Conservation (phyloP, 441 rosid species). For the Erodium moschatum region DNA sequence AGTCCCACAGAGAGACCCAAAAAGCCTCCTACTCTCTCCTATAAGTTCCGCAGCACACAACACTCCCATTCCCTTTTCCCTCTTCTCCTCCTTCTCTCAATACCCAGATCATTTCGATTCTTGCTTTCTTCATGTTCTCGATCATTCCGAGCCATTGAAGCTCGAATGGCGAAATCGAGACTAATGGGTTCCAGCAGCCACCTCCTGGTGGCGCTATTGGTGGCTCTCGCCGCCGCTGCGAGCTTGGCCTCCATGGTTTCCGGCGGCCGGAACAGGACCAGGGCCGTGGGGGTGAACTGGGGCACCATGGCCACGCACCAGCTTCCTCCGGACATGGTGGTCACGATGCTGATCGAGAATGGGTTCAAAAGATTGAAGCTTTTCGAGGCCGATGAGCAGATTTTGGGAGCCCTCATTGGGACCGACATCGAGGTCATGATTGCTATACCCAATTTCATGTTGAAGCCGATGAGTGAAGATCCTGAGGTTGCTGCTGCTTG, state of each 20-base stretch:
- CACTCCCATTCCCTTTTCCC: slow-evolving; percentile 17
- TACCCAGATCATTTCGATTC: neutral
- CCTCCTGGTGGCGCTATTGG: too few species aligned
- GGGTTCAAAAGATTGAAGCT: slow-evolving; percentile 41
- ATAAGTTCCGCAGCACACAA: slow-evolving; percentile 15
- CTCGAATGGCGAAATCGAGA: slow-evolving; percentile 24
- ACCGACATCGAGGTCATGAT: slow-evolving; percentile 49
- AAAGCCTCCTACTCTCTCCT: neutral
- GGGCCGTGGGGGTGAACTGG: slow-evolving; percentile 48
- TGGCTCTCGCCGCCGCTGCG: too few species aligned
- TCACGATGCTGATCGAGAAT: slow-evolving; percentile 40
- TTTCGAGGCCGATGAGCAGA: slow-evolving; percentile 44
- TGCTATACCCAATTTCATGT: slow-evolving; percentile 46
- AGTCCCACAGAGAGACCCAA: neutral
- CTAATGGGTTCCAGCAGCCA: too few species aligned
- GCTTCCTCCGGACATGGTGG: slow-evolving; percentile 42
- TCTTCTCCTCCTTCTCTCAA: slow-evolving; percentile 12
- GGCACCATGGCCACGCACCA: slow-evolving; percentile 46
- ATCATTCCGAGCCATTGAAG: slow-evolving; percentile 13
- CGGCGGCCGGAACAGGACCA: neutral
- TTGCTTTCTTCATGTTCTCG: slow-evolving; percentile 18
- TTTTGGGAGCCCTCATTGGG: slow-evolving; percentile 38
- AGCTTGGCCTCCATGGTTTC: too few species aligned
- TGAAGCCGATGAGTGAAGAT: slow-evolving; percentile 34
- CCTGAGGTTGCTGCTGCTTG: slow-evolving; percentile 28